Percentiles rank a stretch among this genome's conserved stretches.
Conservation (phyloP, 1,284 basidiomycete genomes). For the Apiotrichum brassicae region DNA sequence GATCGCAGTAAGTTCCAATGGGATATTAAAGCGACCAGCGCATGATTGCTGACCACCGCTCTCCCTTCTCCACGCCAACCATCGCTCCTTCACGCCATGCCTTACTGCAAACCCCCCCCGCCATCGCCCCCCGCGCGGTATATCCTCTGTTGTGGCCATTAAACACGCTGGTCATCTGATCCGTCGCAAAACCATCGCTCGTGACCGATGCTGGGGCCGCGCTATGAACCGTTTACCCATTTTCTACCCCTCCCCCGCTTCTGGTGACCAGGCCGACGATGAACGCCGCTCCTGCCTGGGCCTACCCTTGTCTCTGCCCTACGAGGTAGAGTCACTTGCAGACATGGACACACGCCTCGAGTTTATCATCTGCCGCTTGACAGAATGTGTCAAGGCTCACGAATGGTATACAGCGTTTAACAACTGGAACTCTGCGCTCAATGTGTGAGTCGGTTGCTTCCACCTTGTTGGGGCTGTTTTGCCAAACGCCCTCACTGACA, state of each 20-base stretch:
- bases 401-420: conserved; percentile 71
- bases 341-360: conserved; percentile 77
- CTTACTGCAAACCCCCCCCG: background rate
- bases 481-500: conserved; percentile 23
- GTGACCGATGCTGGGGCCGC: background rate
- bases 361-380: conserved; percentile 58
- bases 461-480: too few relatives aligned
- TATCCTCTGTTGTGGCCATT: background rate
- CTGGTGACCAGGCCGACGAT: conserved; percentile 32
- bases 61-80: background rate
- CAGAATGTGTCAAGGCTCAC: conserved; percentile 69
- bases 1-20: background rate
- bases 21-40: background rate
- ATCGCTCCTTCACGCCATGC: background rate
- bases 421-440: conserved; percentile 71
- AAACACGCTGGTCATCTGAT: background rate
- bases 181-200: background rate
- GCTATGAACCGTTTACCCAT: background rate
- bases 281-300: conserved; percentile 38
- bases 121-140: background rate
- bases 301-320: conserved; percentile 56
- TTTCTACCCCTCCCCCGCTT: conserved; percentile 11
- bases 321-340: conserved; percentile 69
- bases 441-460: conserved; percentile 59
- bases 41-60: background rate